Conservation (phyloP, 768 basidiomycete genomes). For the Suillus subaureus region DNA sequence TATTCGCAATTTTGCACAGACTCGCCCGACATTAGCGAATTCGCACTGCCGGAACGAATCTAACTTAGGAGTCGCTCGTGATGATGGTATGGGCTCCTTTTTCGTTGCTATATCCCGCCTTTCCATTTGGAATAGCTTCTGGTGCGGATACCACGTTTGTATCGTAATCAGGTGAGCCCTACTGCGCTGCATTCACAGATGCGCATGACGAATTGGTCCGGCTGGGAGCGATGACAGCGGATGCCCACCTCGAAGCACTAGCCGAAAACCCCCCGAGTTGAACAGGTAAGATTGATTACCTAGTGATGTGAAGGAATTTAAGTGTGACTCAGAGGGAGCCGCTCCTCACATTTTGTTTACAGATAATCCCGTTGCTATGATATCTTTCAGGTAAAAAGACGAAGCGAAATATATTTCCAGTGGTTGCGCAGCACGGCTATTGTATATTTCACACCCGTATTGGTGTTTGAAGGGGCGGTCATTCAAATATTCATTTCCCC, state of each 20-base stretch:
- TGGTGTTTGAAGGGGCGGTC: slow-evolving; percentile 1
- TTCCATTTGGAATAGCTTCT: neutral
- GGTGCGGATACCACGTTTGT: neutral
- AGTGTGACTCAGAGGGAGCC: no score
- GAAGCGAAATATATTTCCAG: slow-evolving; percentile 3
- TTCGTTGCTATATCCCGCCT: neutral
- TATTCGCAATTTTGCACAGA: neutral
- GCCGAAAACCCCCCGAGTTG: neutral
- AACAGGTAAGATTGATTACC: neutral
- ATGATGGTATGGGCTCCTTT: neutral
- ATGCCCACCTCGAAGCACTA: neutral
- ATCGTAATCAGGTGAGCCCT: neutral
- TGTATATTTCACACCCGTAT: neutral
- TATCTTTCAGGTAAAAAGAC: neutral
- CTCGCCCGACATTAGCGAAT: neutral
- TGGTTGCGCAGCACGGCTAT: slow-evolving; percentile 3
- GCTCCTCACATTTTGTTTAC: neutral
- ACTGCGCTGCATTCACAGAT: neutral
- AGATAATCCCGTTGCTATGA: neutral
- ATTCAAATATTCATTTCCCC: slow-evolving; percentile 7
- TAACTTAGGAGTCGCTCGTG: neutral
- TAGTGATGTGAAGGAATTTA: neutral
- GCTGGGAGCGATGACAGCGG: neutral
- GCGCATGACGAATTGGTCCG: neutral
- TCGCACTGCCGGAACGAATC: neutral